Percentiles rank a stretch among this genome's conserved stretches.
These are phyloP conservation scores for Russula olivacea DNA, from an alignment of 768 basidiomycete genomes.

Conservation along the genomic window DNA sequence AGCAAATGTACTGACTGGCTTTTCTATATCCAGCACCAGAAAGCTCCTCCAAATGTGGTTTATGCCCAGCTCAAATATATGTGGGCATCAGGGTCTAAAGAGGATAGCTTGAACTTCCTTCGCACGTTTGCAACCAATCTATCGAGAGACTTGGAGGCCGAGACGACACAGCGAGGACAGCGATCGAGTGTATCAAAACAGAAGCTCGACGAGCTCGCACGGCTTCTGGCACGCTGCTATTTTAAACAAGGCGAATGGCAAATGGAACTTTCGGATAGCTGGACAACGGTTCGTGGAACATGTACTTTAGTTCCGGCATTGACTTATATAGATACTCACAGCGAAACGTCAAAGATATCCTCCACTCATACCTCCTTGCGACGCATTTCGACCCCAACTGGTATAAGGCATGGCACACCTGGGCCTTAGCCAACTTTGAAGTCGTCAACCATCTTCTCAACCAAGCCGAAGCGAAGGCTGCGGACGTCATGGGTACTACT, in stretches of 20 bases:
- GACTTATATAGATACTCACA: constrained; percentile 33
- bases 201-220: constrained; percentile 65
- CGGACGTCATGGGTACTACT: constrained; percentile 53
- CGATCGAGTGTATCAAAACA: constrained; percentile 51
- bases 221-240: constrained; percentile 92
- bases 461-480: constrained; percentile 48
- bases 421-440: constrained; percentile 95
- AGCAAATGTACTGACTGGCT: neutral
- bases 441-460: constrained; percentile 79
- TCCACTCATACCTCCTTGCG: constrained; percentile 78
- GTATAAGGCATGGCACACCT: constrained; percentile 99
- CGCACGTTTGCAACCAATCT: constrained; percentile 77
- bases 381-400: constrained; percentile 91
- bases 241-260: constrained; percentile 98
- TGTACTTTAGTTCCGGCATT: neutral
- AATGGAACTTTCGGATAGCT: constrained; percentile 68
- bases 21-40: constrained; percentile 36
- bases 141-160: constrained; percentile 64
- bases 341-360: constrained; percentile 75
- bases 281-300: constrained; percentile 58
- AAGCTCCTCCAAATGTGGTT: constrained; percentile 92
- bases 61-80: constrained; percentile 94
- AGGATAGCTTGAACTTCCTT: constrained; percentile 77
- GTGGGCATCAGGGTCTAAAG: constrained; percentile 81
- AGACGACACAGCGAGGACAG: constrained; percentile 42